These are phyloP conservation scores for Polytolypa hystricis DNA, from an alignment of 2,329 filamentous ascomycete species.

Conservation along the genomic window DNA sequence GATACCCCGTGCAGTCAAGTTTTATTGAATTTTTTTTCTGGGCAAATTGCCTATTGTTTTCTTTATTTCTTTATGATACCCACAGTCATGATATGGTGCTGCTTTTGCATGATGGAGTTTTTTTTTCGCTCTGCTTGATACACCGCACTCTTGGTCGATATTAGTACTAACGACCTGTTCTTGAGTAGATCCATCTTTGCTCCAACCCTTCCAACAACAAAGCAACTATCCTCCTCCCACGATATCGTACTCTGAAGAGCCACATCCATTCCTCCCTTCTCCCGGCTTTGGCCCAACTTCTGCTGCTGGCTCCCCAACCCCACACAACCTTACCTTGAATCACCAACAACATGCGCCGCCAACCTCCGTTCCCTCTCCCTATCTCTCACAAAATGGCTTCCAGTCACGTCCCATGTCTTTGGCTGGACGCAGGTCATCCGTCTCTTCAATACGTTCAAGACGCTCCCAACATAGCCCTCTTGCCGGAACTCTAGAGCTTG, in stretches of 20 bases:
- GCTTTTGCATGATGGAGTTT: conserved; percentile 1
- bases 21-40: conserved; percentile 8
- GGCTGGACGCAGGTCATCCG: conserved; percentile 52
- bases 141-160: background rate
- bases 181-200: conserved; percentile 46
- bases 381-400: conserved; percentile 46
- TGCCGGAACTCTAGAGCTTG: conserved; percentile 49
- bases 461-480: conserved; percentile 48
- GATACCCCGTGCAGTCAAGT: conserved; percentile 6
- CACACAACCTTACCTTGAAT: conserved; percentile 15
- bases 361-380: conserved; percentile 46
- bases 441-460: conserved; percentile 59
- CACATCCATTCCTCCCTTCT: conserved; percentile 18
- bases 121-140: conserved; percentile 9
- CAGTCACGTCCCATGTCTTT: conserved; percentile 40
- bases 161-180: conserved; percentile 4
- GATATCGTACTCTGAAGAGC: conserved; percentile 25
- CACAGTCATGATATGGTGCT: conserved; percentile 4
- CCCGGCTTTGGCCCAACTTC: conserved; percentile 23
- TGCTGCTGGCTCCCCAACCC: conserved; percentile 16
- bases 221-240: conserved; percentile 19
- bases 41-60: no score
- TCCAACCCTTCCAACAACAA: conserved; percentile 38
- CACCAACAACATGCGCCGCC: conserved; percentile 17
- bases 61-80: conserved; percentile 13